These are phyloP conservation scores for Allium cepa DNA, from an alignment of 106 monocot genomes.

Conservation along the genomic window DNA sequence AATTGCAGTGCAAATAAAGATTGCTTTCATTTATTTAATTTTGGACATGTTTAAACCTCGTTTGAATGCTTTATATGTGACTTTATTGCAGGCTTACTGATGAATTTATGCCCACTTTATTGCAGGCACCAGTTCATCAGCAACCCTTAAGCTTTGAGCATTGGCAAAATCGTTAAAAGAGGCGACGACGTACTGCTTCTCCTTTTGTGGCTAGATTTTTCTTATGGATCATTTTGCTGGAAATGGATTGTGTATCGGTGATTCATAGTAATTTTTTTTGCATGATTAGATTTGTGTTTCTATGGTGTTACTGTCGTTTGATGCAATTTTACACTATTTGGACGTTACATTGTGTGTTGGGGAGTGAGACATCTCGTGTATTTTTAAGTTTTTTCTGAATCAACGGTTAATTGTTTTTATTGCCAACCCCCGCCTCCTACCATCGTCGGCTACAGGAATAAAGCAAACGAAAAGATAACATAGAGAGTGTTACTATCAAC, in stretches of 20 bases:
- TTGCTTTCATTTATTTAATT: too few species aligned
- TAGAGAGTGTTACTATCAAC: too few species aligned
- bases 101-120: neutral
- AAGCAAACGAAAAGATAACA: too few species aligned
- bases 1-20: too few species aligned
- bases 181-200: neutral
- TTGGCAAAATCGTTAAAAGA: conserved; percentile 23
- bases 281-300: neutral
- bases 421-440: too few species aligned
- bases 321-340: neutral
- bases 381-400: too few species aligned
- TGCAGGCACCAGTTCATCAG: conserved; percentile 55
- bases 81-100: too few species aligned
- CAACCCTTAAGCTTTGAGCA: conserved; percentile 75
- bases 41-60: too few species aligned
- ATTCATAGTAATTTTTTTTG: neutral
- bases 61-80: too few species aligned
- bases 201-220: neutral
- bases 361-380: too few species aligned
- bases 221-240: neutral
- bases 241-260: neutral
- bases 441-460: too few species aligned
- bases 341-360: neutral
- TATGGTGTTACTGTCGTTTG: neutral
- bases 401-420: too few species aligned